phyloP scores from a whole-genome alignment of 805 yeast species.

The Candida caryicola region DNA sequence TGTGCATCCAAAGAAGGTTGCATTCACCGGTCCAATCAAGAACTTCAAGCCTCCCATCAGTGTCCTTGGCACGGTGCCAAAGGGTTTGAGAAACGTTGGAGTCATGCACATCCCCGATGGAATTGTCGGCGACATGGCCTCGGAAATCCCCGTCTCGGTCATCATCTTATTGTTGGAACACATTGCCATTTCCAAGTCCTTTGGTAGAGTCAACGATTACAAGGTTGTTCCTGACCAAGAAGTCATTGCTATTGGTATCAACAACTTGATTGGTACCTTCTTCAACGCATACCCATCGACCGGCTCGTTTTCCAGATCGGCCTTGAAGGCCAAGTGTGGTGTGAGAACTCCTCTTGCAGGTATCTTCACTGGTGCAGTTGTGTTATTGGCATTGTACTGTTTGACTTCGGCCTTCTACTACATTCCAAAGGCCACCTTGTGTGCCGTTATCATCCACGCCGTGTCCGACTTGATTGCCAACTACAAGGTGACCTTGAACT shows the following conservation, averaged over 20 bases:
- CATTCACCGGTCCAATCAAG: constrained; percentile 27
- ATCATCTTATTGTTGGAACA: constrained; percentile 85
- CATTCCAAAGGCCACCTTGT: constrained; percentile 85
- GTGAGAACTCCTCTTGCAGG: constrained; percentile 94
- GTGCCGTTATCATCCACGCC: constrained; percentile 90
- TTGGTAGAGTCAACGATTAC: constrained; percentile 89
- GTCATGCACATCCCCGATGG: constrained; percentile 63
- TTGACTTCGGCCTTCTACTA: constrained; percentile 80
- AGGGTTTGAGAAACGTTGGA: constrained; percentile 77
- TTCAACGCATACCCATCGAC: constrained; percentile 95
- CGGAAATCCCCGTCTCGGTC: constrained; percentile 82
- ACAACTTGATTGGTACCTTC: constrained; percentile 86
- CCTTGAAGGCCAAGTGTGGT: constrained; percentile 91
- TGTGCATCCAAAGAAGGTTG: constrained; percentile 46
- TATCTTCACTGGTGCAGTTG: constrained; percentile 85
- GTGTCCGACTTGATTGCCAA: constrained; percentile 81
- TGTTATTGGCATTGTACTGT: constrained; percentile 78
- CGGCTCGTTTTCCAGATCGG: constrained; percentile 93
- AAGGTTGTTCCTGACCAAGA: constrained; percentile 92
- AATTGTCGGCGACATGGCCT: constrained; percentile 56
- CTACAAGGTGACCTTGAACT: constrained; percentile 60
- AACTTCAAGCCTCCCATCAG: constrained; percentile 48
- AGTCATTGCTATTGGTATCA: constrained; percentile 87
- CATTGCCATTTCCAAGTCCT: constrained; percentile 89
- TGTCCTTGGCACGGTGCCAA: constrained; percentile 75